Percentiles rank a stretch among this genome's conserved stretches.
Conservation (phyloP, 768 basidiomycete species). For the Boletus pseudopeckii region DNA sequence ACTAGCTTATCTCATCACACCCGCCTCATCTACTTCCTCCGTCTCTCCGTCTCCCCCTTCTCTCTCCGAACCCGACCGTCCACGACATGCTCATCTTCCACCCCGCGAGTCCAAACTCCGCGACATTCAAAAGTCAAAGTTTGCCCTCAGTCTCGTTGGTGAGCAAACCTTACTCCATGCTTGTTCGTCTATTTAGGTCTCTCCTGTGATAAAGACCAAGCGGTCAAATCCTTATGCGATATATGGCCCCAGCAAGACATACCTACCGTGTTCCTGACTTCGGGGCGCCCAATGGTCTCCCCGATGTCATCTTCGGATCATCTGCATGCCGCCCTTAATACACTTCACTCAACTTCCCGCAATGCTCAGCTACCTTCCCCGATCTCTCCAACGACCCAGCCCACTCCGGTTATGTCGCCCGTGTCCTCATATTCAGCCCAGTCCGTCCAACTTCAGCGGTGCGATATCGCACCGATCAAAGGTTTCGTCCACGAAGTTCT, state of each 20-base stretch:
- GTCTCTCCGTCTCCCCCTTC: conserved; percentile 39
- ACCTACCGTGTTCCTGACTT: conserved; percentile 52
- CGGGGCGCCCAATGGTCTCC: conserved; percentile 27
- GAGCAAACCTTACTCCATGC: conserved; percentile 30
- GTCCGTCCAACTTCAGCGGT: conserved; percentile 15
- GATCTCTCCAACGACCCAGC: conserved; percentile 47
- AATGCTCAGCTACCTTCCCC: conserved; percentile 53
- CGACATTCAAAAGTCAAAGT: conserved; percentile 57
- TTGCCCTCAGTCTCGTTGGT: conserved; percentile 70
- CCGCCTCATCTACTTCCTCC: conserved; percentile 51
- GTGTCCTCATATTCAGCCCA: conserved; percentile 27
- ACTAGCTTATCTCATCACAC: conserved; percentile 52
- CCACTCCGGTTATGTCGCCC: conserved; percentile 29
- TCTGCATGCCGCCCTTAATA: not conserved
- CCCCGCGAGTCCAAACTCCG: conserved; percentile 36
- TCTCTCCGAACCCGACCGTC: conserved; percentile 36
- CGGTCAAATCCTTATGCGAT: conserved; percentile 71
- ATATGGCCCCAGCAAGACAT: conserved; percentile 81
- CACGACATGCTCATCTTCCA: conserved; percentile 32
- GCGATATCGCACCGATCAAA: conserved; percentile 56
- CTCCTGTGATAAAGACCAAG: conserved; percentile 55
- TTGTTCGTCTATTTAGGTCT: conserved; percentile 8
- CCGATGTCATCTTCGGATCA: conserved; percentile 13
- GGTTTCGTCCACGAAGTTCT: conserved; percentile 88
- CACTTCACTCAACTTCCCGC: conserved; percentile 12